Percentiles rank a stretch among this genome's conserved stretches.
Evolutionary conservation across 2,329 filamentous ascomycete genomes (phyloP).

Genomic region (Neonectria neomacrospora): DNA sequence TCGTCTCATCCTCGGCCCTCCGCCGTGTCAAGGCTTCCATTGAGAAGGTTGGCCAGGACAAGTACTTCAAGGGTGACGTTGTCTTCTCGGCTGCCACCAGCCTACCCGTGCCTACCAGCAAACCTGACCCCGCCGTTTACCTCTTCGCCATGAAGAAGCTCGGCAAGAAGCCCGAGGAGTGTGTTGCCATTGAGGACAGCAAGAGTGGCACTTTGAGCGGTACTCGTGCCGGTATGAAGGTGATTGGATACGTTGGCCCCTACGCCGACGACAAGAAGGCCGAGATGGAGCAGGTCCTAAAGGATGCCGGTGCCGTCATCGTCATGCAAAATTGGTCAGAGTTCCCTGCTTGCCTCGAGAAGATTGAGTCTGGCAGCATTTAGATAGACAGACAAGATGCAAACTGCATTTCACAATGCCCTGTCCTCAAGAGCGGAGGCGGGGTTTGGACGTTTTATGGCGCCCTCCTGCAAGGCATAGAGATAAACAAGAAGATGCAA

Average conservation of each 20-base stretch:
- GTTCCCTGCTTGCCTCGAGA: constrained; percentile 60
- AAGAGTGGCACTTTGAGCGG: constrained; percentile 82
- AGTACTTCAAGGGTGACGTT: constrained; percentile 79
- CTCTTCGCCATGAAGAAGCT: constrained; percentile 79
- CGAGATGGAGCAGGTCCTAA: constrained; percentile 72
- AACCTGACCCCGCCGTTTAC: constrained; percentile 93
- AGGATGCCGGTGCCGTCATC: constrained; percentile 69
- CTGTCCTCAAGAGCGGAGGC: constrained; percentile 35
- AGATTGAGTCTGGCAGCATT: constrained; percentile 57
- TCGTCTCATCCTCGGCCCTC: constrained; percentile 84
- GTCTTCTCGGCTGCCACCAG: constrained; percentile 87
- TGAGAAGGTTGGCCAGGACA: constrained; percentile 80
- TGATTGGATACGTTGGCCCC: constrained; percentile 86
- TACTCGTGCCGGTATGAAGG: constrained; percentile 80
- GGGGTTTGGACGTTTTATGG: constrained; percentile 8
- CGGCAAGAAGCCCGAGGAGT: constrained; percentile 76
- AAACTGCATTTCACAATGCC: constrained; percentile 24
- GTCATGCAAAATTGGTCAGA: constrained; percentile 71
- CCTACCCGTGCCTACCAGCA: constrained; percentile 82
- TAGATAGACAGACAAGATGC: constrained; percentile 31
- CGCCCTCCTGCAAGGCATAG: constrained; percentile 26
- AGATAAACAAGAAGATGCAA: constrained; percentile 31
- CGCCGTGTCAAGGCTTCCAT: constrained; percentile 82
- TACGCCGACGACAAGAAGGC: constrained; percentile 71
- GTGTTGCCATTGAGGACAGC: constrained; percentile 87